Evolutionary conservation across 1,284 basidiomycete genomes (phyloP).

Genomic region (Erythrobasidium hasegawianum): DNA sequence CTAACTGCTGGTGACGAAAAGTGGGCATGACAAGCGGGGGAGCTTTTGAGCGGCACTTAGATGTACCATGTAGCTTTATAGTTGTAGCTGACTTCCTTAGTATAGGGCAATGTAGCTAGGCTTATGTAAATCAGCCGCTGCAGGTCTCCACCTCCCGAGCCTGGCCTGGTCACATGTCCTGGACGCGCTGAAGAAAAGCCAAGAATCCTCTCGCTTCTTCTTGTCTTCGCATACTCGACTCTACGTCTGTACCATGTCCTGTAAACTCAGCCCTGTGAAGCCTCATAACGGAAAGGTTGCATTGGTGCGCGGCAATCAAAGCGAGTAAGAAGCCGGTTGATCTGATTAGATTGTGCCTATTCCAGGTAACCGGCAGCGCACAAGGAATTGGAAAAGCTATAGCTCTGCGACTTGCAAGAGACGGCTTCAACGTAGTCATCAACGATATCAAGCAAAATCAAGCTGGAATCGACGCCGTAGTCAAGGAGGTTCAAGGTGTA

Average conservation of each 20-base stretch:
- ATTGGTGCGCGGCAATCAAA: slow-evolving; percentile 6
- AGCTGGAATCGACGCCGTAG: slow-evolving; percentile 16
- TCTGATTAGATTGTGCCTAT: neutral
- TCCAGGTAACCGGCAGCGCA: slow-evolving; percentile 58
- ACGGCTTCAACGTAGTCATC: slow-evolving; percentile 60
- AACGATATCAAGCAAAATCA: slow-evolving; percentile 51
- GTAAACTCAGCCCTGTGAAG: slow-evolving; percentile 25
- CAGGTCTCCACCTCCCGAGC: too few species aligned
- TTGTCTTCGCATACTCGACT: neutral
- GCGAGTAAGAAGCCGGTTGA: neutral
- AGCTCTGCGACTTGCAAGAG: slow-evolving; percentile 55
- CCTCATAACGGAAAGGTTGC: slow-evolving; percentile 9
- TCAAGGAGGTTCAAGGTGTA: slow-evolving; percentile 30
- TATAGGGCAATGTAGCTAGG: too few species aligned
- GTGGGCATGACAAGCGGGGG: too few species aligned
- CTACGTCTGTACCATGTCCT: slow-evolving; percentile 3
- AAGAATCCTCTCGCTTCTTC: neutral
- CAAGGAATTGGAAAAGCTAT: slow-evolving; percentile 60
- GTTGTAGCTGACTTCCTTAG: too few species aligned
- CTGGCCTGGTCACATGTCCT: too few species aligned
- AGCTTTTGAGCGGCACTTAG: too few species aligned
- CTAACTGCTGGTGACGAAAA: too few species aligned
- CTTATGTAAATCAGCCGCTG: too few species aligned
- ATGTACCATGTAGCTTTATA: too few species aligned
- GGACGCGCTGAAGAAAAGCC: too few species aligned